Percentiles rank a stretch among this genome's conserved stretches.
Conservation (phyloP, 768 basidiomycete species). For the Tricholoma terreum region DNA sequence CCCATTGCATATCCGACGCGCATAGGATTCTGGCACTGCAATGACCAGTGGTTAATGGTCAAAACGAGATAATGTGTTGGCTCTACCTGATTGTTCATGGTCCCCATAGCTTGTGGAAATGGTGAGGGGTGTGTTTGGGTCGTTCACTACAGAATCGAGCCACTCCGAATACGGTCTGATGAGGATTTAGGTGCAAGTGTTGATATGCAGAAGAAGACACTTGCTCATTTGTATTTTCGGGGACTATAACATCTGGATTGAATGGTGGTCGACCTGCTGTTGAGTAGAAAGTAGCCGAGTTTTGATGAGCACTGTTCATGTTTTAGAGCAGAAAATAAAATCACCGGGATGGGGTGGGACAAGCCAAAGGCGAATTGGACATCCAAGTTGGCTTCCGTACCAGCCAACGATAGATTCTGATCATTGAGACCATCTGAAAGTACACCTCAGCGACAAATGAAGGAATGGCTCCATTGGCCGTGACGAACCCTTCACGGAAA, state of each 20-base stretch:
- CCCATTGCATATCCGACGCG: slow-evolving; percentile 50
- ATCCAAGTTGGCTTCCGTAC: slow-evolving; percentile 61
- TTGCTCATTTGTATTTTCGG: neutral
- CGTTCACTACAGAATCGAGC: slow-evolving; percentile 51
- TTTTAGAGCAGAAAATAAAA: neutral
- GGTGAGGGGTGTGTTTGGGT: slow-evolving; percentile 45
- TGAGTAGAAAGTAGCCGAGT: slow-evolving; percentile 51
- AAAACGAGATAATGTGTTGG: neutral
- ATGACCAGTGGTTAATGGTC: slow-evolving; percentile 28
- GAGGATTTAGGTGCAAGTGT: neutral
- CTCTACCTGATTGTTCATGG: slow-evolving; percentile 59
- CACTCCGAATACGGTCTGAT: slow-evolving; percentile 41
- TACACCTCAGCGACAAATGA: slow-evolving; percentile 9
- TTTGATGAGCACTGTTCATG: neutral
- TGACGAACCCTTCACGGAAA: slow-evolving; percentile 52
- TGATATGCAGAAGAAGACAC: neutral
- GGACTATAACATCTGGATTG: neutral
- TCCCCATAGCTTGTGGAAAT: slow-evolving; percentile 72
- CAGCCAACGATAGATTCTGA: slow-evolving; percentile 48
- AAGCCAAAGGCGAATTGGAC: slow-evolving; percentile 62
- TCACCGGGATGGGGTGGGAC: slow-evolving; percentile 52
- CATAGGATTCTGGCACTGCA: slow-evolving; percentile 55
- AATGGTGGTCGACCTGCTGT: slow-evolving; percentile 53
- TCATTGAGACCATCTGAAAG: slow-evolving; percentile 53
- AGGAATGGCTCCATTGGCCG: neutral